Percentiles rank a stretch among this genome's conserved stretches.
These are phyloP conservation scores for Colletotrichum sp. DNA, from an alignment of 2,329 filamentous ascomycete species.

Conservation along the genomic window DNA sequence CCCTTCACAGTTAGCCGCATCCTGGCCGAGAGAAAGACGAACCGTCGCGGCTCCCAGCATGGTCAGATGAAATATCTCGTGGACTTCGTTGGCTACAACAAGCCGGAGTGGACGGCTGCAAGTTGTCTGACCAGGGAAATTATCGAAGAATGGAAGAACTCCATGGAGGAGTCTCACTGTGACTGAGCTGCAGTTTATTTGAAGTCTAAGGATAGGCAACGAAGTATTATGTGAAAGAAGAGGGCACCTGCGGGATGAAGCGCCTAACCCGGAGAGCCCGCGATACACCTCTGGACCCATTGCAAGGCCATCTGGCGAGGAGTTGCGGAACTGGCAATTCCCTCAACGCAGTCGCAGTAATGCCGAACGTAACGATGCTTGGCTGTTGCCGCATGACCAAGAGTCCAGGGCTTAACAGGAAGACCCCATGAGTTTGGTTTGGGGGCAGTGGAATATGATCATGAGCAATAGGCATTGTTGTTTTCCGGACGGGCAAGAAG, in stretches of 20 bases:
- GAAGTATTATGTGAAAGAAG: background rate
- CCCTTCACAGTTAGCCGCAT: background rate
- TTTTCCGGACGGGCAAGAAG: background rate
- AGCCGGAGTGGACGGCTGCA: background rate
- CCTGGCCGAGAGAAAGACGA: background rate
- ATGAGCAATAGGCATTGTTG: background rate
- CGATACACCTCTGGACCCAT: too few species aligned
- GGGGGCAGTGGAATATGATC: too few species aligned
- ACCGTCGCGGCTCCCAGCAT: background rate
- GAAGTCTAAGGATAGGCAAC: background rate
- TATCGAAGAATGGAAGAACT: background rate
- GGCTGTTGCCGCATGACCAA: background rate
- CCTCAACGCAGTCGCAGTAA: too few species aligned
- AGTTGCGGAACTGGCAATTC: too few species aligned
- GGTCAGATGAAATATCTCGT: background rate
- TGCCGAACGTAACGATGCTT: too few species aligned
- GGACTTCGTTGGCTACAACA: background rate
- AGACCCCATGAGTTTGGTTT: background rate
- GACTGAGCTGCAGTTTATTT: background rate
- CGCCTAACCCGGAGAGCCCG: too few species aligned
- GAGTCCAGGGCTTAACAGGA: background rate
- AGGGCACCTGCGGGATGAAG: background rate
- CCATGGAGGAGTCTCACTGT: background rate
- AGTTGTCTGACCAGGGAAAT: background rate
- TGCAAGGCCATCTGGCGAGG: too few species aligned